Evolutionary conservation across 768 basidiomycete genomes (phyloP), one percentile per base, ranked within the genome.

Genomic region (Scleroderma bovista): DNA sequence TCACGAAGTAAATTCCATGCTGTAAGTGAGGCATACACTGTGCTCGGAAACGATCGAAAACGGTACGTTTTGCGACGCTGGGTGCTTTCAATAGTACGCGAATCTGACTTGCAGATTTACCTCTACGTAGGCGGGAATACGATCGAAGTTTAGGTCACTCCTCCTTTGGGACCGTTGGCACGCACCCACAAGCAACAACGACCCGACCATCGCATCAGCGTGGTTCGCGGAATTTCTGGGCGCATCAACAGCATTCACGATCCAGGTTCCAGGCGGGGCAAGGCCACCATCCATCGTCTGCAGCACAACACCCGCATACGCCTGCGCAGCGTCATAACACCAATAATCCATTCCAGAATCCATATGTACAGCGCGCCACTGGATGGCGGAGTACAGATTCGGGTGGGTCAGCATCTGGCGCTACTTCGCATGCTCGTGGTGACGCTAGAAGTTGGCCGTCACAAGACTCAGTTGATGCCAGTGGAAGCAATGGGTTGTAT

Each of bases 21-120:
- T 0, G 69, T 75, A 44, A 77, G 73, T 54, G 77, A 76, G 44
- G 76, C 76, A 2, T 78, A 76, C 40, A 61, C 70, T 1, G 53
- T 76, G 17, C 62, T 78, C 8, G 70, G 73, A 7, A 69, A 78
- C 43, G 74, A 76, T 47, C 62, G 75, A 41, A 69, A 71, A 57
- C 67, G 75, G 76, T 73, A 44, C 38, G 69, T 48, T 6, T 6
- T 26, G 10, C 12, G 1, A 11, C 13, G 6, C 17, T n/a, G 9
- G 7, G 19, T n/a, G 26, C 26, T 6, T 11, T 43, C 29, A 16
- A 15, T 1, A 16, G 8, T 13, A 3, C 32, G 15, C 24, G 12
- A 29, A 29, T 9, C 26, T n/a, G 6, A 36, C 29, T 12, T 19
- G 17, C 16, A 3, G 39, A 7, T 34, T 47, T 37, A 47, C 38